These are phyloP conservation scores for Neophaeococcomyces aloes DNA, from an alignment of 2,329 filamentous ascomycete genomes.

Conservation along the genomic window DNA sequence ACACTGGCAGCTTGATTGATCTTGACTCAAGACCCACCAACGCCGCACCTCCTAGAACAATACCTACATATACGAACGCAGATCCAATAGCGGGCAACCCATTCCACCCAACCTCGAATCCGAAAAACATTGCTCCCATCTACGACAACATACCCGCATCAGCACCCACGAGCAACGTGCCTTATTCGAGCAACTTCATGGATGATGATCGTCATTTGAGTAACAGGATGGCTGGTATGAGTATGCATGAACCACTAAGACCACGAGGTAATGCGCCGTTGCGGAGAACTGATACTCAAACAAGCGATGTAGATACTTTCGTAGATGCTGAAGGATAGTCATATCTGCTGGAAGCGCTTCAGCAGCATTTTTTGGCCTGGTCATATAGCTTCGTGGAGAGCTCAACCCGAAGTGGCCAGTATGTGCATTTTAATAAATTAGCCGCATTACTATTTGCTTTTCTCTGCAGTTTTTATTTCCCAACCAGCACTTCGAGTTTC, in stretches of 20 bases:
- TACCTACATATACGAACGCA: conserved; percentile 9
- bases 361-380: too few species aligned
- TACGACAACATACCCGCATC: conserved; percentile 5
- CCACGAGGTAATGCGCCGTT: conserved; percentile 22
- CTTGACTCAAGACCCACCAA: conserved; percentile 20
- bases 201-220: conserved; percentile 17
- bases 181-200: conserved; percentile 13
- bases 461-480: too few species aligned
- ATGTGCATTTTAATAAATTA: too few species aligned
- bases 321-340: conserved; percentile 31
- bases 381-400: too few species aligned
- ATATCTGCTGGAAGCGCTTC: neutral
- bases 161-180: conserved; percentile 3
- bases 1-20: conserved; percentile 23
- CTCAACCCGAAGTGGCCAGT: too few species aligned
- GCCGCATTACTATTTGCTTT: too few species aligned
- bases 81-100: conserved; percentile 9
- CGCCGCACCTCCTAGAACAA: conserved; percentile 16
- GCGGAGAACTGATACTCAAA: conserved; percentile 30
- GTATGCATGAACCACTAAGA: conserved; percentile 21
- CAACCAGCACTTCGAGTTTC: too few species aligned
- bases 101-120: conserved; percentile 10
- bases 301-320: conserved; percentile 32
- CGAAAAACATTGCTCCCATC: conserved; percentile 10
- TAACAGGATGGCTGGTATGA: conserved; percentile 18